Conservation (phyloP, 1,139 yeast species). For the Kodamaea sp. region DNA sequence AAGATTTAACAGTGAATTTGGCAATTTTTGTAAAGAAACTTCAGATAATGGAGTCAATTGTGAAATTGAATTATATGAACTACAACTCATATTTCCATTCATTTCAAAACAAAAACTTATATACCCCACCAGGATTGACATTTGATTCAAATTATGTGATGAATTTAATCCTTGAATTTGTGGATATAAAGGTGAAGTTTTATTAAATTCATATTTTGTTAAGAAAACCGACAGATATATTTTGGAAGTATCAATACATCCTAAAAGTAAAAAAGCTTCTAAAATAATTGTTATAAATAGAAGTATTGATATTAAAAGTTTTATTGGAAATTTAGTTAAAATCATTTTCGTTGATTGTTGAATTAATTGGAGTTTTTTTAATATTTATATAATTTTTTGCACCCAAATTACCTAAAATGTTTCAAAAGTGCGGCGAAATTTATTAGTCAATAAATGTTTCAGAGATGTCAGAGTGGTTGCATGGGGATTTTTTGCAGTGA, state of each 20-base stretch:
- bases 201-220: constrained; percentile 44
- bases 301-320: constrained; percentile 11
- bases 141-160: constrained; percentile 19
- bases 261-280: constrained; percentile 49
- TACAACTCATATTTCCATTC: constrained; percentile 28
- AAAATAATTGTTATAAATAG: constrained; percentile 39
- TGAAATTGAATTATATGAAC: constrained; percentile 24
- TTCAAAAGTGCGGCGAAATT: no score
- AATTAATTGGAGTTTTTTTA: no score
- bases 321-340: constrained; percentile 3
- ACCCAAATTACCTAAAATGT: no score
- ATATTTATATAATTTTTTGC: no score
- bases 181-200: constrained; percentile 34
- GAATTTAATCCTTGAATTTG: constrained; percentile 30
- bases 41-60: constrained; percentile 25
- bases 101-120: constrained; percentile 45
- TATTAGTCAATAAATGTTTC: no score
- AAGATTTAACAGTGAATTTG: constrained; percentile 32
- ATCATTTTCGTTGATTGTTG: no score
- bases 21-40: constrained; percentile 20
- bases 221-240: constrained; percentile 47
- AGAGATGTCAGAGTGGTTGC: no score
- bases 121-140: constrained; percentile 49
- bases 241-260: constrained; percentile 40
- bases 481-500: no score